Conservation (phyloP, 73 alveolate genomes). For the Paramecium sonneborni region DNA sequence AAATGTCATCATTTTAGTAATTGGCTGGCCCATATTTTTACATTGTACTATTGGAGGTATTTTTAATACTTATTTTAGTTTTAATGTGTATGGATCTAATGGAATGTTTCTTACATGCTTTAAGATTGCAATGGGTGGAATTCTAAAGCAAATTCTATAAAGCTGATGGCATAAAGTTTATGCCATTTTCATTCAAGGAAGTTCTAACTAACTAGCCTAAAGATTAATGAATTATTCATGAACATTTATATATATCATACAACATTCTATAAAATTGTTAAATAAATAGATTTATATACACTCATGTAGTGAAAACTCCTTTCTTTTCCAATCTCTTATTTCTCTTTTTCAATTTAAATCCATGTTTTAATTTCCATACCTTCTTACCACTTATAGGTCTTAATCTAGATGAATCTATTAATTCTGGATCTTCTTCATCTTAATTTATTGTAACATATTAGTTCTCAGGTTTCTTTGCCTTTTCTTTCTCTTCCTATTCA, state of each 20-base stretch:
- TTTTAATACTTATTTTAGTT: conserved; percentile 73
- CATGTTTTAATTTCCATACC: conserved; percentile 62
- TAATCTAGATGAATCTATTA: conserved; percentile 57
- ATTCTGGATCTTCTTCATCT: conserved; percentile 59
- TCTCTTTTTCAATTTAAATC: conserved; percentile 62
- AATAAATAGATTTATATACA: conserved; percentile 8
- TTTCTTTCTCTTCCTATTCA: conserved; percentile 9
- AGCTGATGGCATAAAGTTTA: conserved; percentile 93
- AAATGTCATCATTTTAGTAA: conserved; percentile 75
- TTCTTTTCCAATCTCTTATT: conserved; percentile 64
- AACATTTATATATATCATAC: background rate
- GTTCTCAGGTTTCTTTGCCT: background rate
- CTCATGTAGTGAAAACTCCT: conserved; percentile 65
- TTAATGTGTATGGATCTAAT: conserved; percentile 98
- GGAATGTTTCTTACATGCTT: conserved; percentile 98
- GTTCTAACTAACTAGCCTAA: background rate
- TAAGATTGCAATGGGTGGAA: conserved; percentile 99
- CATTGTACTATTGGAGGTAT: conserved; percentile 73
- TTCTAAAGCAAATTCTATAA: conserved; percentile 95
- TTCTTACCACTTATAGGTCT: conserved; percentile 54
- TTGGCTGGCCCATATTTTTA: conserved; percentile 89
- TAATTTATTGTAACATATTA: conserved; percentile 44
- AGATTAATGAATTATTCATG: background rate
- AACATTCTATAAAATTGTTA: background rate
- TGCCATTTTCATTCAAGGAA: conserved; percentile 87